Conservation (phyloP, 2,329 filamentous ascomycete species). For the Colletotrichum sp. region DNA sequence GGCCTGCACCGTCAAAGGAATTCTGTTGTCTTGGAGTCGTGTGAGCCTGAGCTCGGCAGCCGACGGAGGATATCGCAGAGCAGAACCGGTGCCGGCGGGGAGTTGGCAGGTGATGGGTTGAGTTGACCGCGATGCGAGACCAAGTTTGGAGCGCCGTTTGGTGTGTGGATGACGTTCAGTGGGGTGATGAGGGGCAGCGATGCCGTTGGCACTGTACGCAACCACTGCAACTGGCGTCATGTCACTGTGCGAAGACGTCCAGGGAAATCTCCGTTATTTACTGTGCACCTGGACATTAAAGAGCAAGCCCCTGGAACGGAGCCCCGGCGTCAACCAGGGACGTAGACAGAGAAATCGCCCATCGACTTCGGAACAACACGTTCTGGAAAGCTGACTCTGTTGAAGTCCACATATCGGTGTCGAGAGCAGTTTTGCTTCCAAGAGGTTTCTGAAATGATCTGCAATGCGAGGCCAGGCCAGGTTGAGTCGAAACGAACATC, state of each 20-base stretch:
- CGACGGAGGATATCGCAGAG: neutral
- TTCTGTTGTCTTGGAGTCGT: neutral
- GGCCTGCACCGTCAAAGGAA: neutral
- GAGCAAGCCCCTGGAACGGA: neutral
- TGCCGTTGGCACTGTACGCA: neutral
- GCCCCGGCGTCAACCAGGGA: too few species aligned
- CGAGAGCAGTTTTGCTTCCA: neutral
- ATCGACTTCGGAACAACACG: neutral
- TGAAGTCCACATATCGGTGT: too few species aligned
- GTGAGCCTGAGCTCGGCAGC: neutral
- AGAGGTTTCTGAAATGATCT: neutral
- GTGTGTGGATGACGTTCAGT: constrained; percentile 20
- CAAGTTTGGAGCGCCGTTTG: constrained; percentile 1
- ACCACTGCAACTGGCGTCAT: accelerated
- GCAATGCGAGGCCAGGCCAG: neutral
- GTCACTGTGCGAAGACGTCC: neutral
- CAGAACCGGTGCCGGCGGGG: neutral
- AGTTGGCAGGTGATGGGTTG: neutral
- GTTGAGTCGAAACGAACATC: neutral
- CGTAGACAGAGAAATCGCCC: neutral
- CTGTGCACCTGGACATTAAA: neutral
- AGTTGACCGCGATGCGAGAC: neutral
- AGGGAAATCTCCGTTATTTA: neutral
- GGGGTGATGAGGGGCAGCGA: constrained; percentile 18
- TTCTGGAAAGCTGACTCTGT: neutral